These are phyloP conservation scores for Penicillium frequentans DNA, from an alignment of 2,329 filamentous ascomycete genomes.

Conservation along the genomic window DNA sequence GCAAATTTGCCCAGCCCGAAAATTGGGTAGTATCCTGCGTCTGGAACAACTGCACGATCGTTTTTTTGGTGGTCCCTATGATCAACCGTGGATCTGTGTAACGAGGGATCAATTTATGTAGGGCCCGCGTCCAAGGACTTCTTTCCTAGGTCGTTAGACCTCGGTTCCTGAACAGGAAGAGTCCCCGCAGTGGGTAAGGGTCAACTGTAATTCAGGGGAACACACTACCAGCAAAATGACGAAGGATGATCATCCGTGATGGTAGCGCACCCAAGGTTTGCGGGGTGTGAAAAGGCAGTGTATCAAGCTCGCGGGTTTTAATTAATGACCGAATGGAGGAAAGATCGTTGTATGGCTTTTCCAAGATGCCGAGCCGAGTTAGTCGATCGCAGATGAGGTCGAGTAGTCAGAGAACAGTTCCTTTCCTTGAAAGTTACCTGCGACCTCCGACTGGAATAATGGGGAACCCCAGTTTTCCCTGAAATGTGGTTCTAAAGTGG, in stretches of 20 bases:
- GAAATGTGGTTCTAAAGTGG: background rate
- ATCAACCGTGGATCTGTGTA: constrained; percentile 30
- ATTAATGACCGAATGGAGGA: constrained; percentile 7
- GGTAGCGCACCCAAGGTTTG: background rate
- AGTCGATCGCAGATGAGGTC: background rate
- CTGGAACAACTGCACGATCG: constrained; percentile 12
- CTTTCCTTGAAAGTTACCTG: background rate
- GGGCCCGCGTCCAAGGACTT: background rate
- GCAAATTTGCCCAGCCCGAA: constrained; percentile 13
- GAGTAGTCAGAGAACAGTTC: background rate
- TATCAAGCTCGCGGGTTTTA: background rate
- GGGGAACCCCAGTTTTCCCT: background rate
- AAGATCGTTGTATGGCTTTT: constrained; percentile 4
- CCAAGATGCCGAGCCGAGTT: constrained; percentile 3
- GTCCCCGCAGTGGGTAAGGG: constrained; percentile 9
- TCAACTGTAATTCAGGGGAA: constrained; percentile 10
- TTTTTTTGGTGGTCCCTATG: constrained; percentile 14
- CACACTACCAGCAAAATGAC: background rate
- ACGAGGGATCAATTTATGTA: constrained; percentile 15
- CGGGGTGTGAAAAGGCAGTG: background rate
- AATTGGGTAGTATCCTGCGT: constrained; percentile 24
- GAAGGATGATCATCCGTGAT: constrained; percentile 17
- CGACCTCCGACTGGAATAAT: background rate
- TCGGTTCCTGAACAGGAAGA: constrained; percentile 19
- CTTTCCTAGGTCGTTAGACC: constrained; percentile 8